phyloP scores from a whole-genome alignment of 257 asterid genomes.

The Echites panduratus region DNA sequence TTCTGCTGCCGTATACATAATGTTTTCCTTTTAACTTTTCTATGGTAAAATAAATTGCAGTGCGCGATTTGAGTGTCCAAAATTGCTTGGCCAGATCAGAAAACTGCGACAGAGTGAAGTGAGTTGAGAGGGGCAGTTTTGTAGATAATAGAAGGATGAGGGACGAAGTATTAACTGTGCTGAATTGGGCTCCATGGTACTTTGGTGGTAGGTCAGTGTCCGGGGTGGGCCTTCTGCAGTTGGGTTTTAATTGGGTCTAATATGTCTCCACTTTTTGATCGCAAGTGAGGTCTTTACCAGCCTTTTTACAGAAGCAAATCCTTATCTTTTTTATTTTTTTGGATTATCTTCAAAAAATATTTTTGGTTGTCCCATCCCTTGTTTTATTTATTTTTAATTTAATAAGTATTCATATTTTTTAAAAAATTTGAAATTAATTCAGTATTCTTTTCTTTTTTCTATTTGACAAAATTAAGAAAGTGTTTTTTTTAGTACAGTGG shows the following conservation, averaged over 20 bases:
- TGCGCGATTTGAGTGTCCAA: not conserved
- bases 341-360: not conserved
- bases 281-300: not conserved
- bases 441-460: too few relatives aligned
- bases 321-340: not conserved
- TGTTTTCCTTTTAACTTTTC: too few relatives aligned
- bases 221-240: slow-evolving; percentile 27
- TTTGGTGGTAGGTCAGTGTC: slow-evolving; percentile 31
- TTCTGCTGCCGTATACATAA: not conserved
- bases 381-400: too few relatives aligned
- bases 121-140: not conserved
- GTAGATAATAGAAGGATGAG: slow-evolving; percentile 12
- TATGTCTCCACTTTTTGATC: slow-evolving; percentile 1
- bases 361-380: not conserved
- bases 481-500: not conserved
- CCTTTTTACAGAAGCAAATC: not conserved
- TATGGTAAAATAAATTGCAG: too few relatives aligned
- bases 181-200: slow-evolving; percentile 30
- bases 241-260: slow-evolving; percentile 23
- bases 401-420: too few relatives aligned
- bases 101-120: not conserved
- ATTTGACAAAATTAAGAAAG: not conserved
- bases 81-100: not conserved
- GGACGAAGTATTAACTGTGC: slow-evolving; percentile 5
- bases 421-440: too few relatives aligned